phyloP scores from a whole-genome alignment of 495 filamentous ascomycete genomes.

The Cryomyces minteri region DNA sequence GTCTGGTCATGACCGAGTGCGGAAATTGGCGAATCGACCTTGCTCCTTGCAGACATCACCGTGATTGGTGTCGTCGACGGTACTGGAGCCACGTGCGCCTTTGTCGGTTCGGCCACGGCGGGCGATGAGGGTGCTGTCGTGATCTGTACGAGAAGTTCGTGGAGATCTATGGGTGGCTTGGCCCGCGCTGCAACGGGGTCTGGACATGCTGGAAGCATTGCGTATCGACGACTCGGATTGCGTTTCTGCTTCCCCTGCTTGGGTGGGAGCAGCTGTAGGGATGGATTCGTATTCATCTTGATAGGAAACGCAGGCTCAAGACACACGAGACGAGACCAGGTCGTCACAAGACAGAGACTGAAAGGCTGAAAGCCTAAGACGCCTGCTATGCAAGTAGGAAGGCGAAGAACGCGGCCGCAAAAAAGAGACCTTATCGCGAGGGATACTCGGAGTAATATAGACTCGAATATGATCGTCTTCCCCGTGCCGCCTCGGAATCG shows the following conservation, averaged over 20 bases:
- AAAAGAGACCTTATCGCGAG: not conserved
- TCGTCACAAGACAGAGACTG: not conserved
- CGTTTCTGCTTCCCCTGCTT: constrained; percentile 16
- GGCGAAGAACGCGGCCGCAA: not conserved
- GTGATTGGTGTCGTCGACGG: not conserved
- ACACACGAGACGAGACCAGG: not conserved
- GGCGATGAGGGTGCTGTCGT: constrained; percentile 3
- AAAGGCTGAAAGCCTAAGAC: not conserved
- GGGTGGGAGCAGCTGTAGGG: constrained; percentile 37
- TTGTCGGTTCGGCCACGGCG: not conserved
- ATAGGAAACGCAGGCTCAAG: not conserved
- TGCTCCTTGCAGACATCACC: not conserved
- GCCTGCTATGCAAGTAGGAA: not conserved
- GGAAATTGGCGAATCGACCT: not conserved
- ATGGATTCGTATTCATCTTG: constrained; percentile 17
- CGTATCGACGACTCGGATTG: constrained; percentile 8
- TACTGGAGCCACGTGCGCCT: not conserved
- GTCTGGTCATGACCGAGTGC: no score
- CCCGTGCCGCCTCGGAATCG: constrained; percentile 4
- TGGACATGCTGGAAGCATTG: constrained; percentile 17
- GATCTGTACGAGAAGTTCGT: constrained; percentile 16
- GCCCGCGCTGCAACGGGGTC: constrained; percentile 19
- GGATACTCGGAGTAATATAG: no score
- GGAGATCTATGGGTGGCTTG: constrained; percentile 13
- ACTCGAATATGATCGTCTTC: not conserved